Evolutionary conservation across 2,329 filamentous ascomycete species (phyloP).

Genomic region (Cordyceps cateniannulata): DNA sequence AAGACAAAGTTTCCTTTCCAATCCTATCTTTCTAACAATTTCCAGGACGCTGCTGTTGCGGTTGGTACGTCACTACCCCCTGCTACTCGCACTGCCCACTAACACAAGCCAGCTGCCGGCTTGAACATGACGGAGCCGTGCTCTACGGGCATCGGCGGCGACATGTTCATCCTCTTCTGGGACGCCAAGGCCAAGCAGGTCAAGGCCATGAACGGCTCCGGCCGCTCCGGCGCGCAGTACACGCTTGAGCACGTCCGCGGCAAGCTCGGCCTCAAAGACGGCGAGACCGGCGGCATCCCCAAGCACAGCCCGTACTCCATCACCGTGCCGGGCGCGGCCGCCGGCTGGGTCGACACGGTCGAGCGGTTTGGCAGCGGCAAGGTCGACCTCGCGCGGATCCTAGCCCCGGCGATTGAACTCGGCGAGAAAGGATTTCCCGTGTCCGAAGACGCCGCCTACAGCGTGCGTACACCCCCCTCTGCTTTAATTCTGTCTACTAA

Average conservation of each 20-base stretch:
- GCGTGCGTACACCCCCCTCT: conserved; percentile 43
- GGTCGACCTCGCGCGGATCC: conserved; percentile 66
- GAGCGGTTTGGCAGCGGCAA: conserved; percentile 87
- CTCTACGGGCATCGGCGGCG: conserved; percentile 91
- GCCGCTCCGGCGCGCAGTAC: conserved; percentile 65
- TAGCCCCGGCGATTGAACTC: conserved; percentile 76
- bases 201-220: conserved; percentile 84
- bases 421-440: conserved; percentile 89
- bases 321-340: conserved; percentile 83
- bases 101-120: conserved; percentile 60
- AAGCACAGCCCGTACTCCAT: conserved; percentile 71
- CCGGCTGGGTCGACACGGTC: conserved; percentile 87
- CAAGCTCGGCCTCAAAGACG: conserved; percentile 55
- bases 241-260: conserved; percentile 64
- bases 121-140: conserved; percentile 91
- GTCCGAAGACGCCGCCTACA: conserved; percentile 65
- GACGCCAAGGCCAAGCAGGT: conserved; percentile 76
- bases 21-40: not conserved
- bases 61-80: conserved; percentile 54
- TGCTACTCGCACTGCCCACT: too few relatives aligned
- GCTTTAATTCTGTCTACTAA: not conserved
- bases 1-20: not conserved
- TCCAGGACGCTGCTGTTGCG: conserved; percentile 88
- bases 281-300: conserved; percentile 60
- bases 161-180: conserved; percentile 95